Evolutionary conservation across 2,329 filamentous ascomycete species (phyloP), one percentile per base, ranked within the genome.

Genomic region (Huntiella decipiens): DNA sequence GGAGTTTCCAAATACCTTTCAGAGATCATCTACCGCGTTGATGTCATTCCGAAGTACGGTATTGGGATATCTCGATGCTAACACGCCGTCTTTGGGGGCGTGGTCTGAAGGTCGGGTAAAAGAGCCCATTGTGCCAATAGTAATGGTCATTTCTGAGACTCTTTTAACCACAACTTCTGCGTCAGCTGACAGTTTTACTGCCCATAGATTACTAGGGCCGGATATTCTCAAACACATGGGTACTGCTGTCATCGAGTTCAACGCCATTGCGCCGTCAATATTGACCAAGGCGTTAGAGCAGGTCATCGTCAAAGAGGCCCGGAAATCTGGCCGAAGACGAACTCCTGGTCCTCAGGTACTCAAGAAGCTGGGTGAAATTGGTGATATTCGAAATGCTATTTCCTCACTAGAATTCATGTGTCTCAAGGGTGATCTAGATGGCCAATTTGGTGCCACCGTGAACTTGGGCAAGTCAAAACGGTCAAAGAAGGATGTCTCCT

Each of bases 371-470:
- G 81, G 85, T 0, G 85, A 93, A 52, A 80, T 85, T 53, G 91
- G 91, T 2, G 91, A 98, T 55, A 79, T 98, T 44, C 76, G 91
- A 51, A 96, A 79, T 59, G 91, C 91, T n/a, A 73, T 93, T 22
- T 87, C 86, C 1, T 82, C 86, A 0, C 69, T 98, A 4, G 86
- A 98, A 56, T 96, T 98, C 55, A 70, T 98, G 10, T 95, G 86
- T 56, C 61, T 95, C 35, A 80, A 84, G 57, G 81, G 81, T 12
- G 84, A 91, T 50, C 28, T 42, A 12, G 48, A 47, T 13, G 65
- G 75, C n/a, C 69, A 75, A 37, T 82, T 84, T 83, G 74, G 83
- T 11, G 76, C 79, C 38, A 84, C 77, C 51, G 68, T 91, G 16
- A 68, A 73, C 1, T 81, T 83, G 47, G 71, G 73, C 0, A 88